A percentile compares a stretch with the other conserved stretches of the same genome.
These are phyloP conservation scores for Jacaranda mimosifolia DNA, from an alignment of 257 asterid species.

Conservation along the genomic window DNA sequence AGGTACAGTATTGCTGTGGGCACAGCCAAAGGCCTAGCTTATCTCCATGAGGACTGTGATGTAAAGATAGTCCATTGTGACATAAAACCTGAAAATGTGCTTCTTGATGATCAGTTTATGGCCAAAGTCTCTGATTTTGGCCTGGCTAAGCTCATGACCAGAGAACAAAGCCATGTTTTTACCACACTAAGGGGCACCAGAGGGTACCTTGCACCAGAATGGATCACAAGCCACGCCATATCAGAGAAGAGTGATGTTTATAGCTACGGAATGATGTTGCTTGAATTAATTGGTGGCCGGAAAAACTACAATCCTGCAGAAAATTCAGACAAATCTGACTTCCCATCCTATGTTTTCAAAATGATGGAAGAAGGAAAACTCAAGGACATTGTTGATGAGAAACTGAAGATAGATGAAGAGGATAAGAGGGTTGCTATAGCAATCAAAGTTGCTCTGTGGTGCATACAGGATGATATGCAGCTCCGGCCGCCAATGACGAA, in stretches of 20 bases:
- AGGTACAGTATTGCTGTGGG: constrained; percentile 78
- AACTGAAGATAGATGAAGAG: constrained; percentile 57
- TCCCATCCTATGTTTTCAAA: constrained; percentile 79
- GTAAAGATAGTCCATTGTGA: constrained; percentile 87
- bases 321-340: constrained; percentile 77
- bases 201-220: constrained; percentile 95
- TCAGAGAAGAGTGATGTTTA: constrained; percentile 95
- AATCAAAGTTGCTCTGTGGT: constrained; percentile 89
- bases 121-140: constrained; percentile 92
- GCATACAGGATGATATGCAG: constrained; percentile 91
- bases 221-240: constrained; percentile 95
- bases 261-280: constrained; percentile 93
- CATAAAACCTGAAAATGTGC: constrained; percentile 89
- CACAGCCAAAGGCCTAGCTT: constrained; percentile 91
- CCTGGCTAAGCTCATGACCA: constrained; percentile 88
- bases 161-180: constrained; percentile 87
- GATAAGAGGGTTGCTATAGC: constrained; percentile 75
- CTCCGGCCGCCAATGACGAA: constrained; percentile 88
- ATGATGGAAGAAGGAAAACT: constrained; percentile 93
- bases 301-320: constrained; percentile 72
- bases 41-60: constrained; percentile 88
- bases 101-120: constrained; percentile 72
- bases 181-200: constrained; percentile 89
- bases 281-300: constrained; percentile 88
- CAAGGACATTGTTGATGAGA: constrained; percentile 70